A percentile compares a stretch with the other conserved stretches of the same genome.
phyloP scores from a whole-genome alignment of 2,329 filamentous ascomycete species.

The Colletotrichum salicis region DNA sequence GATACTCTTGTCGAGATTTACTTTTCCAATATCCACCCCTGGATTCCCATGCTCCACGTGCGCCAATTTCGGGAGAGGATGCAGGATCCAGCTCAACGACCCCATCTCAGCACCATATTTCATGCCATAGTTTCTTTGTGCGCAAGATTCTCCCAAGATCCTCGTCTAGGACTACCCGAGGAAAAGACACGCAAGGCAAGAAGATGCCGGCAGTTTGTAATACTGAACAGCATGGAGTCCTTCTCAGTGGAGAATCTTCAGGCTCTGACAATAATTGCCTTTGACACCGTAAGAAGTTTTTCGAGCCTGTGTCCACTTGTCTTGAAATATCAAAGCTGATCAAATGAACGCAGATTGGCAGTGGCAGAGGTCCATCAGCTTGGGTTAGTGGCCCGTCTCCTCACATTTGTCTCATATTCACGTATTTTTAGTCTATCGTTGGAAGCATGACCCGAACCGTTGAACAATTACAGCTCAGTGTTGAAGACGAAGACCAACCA shows the following conservation, averaged over 20 bases:
- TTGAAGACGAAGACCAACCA: conserved; percentile 45
- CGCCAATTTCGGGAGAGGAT: conserved; percentile 40
- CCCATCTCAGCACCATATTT: conserved; percentile 44
- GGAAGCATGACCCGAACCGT: conserved; percentile 52
- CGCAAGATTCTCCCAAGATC: conserved; percentile 42
- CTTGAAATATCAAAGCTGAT: not conserved
- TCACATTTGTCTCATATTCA: not conserved
- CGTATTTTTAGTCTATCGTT: conserved; percentile 40
- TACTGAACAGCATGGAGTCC: conserved; percentile 47
- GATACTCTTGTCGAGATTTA: conserved; percentile 48
- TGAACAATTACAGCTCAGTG: conserved; percentile 49
- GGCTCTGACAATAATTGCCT: conserved; percentile 48
- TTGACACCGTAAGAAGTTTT: conserved; percentile 43
- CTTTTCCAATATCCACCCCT: conserved; percentile 50
- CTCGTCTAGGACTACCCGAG: conserved; percentile 40
- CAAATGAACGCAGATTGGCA: conserved; percentile 42
- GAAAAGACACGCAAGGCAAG: conserved; percentile 34
- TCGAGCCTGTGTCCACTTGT: not conserved
- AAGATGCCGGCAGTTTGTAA: conserved; percentile 44
- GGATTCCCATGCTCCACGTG: conserved; percentile 51
- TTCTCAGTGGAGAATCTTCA: conserved; percentile 49
- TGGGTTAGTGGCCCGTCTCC: conserved; percentile 39
- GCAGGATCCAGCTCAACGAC: conserved; percentile 37
- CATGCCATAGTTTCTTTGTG: conserved; percentile 48
- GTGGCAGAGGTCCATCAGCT: conserved; percentile 45